These are phyloP conservation scores for Populus hybrid DNA, from an alignment of 441 rosid species.

Conservation along the genomic window DNA sequence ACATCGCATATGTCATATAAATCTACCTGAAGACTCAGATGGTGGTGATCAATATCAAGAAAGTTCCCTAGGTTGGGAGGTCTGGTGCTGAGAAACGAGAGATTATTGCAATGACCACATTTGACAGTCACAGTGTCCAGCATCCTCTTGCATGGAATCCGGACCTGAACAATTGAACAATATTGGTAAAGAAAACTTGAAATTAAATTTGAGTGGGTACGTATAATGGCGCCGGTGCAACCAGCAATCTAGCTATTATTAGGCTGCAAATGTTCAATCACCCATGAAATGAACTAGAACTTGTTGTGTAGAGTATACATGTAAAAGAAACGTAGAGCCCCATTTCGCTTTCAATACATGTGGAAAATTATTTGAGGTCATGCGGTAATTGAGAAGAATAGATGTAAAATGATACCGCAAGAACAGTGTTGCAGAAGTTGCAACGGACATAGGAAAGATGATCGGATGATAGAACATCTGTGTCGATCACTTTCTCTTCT, in stretches of 20 bases:
- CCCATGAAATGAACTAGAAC: no score
- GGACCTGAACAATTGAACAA: conserved; percentile 48
- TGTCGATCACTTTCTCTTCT: conserved; percentile 63
- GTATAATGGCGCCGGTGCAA: neutral
- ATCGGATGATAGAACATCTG: conserved; percentile 56
- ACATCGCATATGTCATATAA: neutral
- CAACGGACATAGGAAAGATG: conserved; percentile 97
- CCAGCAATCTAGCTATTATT: neutral
- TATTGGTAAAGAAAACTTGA: neutral
- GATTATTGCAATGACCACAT: conserved; percentile 96
- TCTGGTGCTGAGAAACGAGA: conserved; percentile 83
- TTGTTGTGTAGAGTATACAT: neutral
- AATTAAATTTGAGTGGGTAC: neutral
- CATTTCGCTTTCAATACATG: neutral
- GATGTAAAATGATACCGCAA: conserved; percentile 53
- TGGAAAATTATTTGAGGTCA: neutral
- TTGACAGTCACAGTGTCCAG: conserved; percentile 95
- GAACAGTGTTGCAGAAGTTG: conserved; percentile 98
- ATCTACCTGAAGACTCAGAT: conserved; percentile 50
- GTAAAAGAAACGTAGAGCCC: neutral
- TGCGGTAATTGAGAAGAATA: neutral
- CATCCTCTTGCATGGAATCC: conserved; percentile 87
- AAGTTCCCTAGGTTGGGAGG: conserved; percentile 70
- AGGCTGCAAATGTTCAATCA: neutral
- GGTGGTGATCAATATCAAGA: conserved; percentile 49